Base-by-base conservation (phyloP, 495 filamentous ascomycete species). In the Podospora bellae-mahoneyi region DNA sequence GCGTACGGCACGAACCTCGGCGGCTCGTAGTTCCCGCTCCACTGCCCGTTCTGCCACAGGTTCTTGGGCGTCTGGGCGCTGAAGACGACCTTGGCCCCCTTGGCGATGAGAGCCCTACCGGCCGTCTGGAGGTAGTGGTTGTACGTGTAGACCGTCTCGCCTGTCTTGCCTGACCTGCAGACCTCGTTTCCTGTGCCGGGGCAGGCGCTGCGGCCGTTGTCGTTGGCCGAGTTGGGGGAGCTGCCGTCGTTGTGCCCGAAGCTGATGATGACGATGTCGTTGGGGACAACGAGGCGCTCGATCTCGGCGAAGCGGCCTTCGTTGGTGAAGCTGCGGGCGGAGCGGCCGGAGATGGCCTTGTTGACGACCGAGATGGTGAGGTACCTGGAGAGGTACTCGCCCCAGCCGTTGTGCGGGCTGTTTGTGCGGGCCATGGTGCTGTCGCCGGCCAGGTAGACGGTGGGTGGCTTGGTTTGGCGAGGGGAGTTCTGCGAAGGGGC, bases 171-270 rank as follows among this genome's bases (percentile, higher is more conserved):
- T 44, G 78, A 78, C 30, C 64, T 69, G 79, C 87, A 90, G 4
- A 82, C 86, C 73, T 89, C 84, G 67, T 68, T 70, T 57, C 83
- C 86, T 1, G 79, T 79, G 30, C 86, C 87, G 0, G 79, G 73
- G 68, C 87, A 89, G 71, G 84, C 85, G 60, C 81, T 84, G 60
- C 87, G 85, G 23, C 85, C 86, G 75, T 90, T 88, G 75, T 90
- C 87, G 18, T 68, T 78, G 3, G 75, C 75, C n/a, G 73, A 72
- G 7, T 79, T 78, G 4, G 89, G 82, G 5, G 84, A 86, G 13
- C 87, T 86, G 64, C 87, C 87, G 71, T 89, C 87, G 74, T 90
- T 90, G 80, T 90, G 87, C 1, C 87, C 87, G 67, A 90, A 88
- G 70, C 87, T 85, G 71, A 88, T 87, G 59, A 88, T 77, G 54